A percentile compares a stretch with the other conserved stretches of the same genome.
phyloP scores from a whole-genome alignment of 768 basidiomycete genomes.

The Holtermanniella nyarrowii region DNA sequence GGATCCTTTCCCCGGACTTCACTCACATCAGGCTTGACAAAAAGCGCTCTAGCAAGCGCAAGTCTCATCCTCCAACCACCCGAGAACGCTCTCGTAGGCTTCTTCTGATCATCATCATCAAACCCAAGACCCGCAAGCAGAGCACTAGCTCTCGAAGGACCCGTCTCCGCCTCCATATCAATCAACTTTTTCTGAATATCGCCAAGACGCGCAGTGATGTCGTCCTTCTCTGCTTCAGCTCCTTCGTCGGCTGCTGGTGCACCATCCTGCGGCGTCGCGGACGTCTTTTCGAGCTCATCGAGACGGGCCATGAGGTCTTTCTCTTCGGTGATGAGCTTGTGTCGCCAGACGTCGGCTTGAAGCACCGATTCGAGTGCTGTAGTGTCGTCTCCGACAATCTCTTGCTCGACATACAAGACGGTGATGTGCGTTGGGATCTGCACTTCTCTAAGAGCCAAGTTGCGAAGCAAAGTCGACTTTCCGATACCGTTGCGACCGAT shows the following conservation, averaged over 20 bases:
- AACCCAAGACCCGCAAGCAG: slow-evolving; percentile 90
- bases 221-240: slow-evolving; percentile 53
- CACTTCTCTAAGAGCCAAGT: slow-evolving; percentile 90
- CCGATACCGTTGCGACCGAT: slow-evolving; percentile 57
- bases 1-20: too few relatives aligned
- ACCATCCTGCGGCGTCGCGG: slow-evolving; percentile 48
- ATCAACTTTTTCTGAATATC: slow-evolving; percentile 82
- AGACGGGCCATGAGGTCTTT: slow-evolving; percentile 61
- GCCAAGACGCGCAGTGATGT: slow-evolving; percentile 64
- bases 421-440: slow-evolving; percentile 90
- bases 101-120: slow-evolving; percentile 71
- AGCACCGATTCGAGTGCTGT: slow-evolving; percentile 84
- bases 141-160: slow-evolving; percentile 83
- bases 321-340: slow-evolving; percentile 81
- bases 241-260: slow-evolving; percentile 60
- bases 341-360: slow-evolving; percentile 99
- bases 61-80: slow-evolving; percentile 99
- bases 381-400: slow-evolving; percentile 93
- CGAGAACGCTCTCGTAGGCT: slow-evolving; percentile 75
- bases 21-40: slow-evolving; percentile 63
- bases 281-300: slow-evolving; percentile 52
- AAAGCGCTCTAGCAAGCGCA: slow-evolving; percentile 86
- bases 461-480: slow-evolving; percentile 88
- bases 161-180: slow-evolving; percentile 98
- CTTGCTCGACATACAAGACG: slow-evolving; percentile 96